These are phyloP conservation scores for Artemisia annua DNA, from an alignment of 129 eudicot species.

Conservation along the genomic window DNA sequence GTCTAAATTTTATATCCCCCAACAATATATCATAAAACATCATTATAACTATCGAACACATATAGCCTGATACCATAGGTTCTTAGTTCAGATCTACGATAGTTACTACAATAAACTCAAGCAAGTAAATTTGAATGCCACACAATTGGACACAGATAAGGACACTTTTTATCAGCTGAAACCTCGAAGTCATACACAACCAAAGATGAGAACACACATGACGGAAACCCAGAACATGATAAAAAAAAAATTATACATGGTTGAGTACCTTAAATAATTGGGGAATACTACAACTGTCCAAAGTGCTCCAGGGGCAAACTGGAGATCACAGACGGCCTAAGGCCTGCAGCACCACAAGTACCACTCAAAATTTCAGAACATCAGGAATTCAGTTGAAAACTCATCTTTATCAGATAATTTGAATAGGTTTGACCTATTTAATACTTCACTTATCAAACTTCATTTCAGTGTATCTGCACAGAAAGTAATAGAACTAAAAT, in stretches of 20 bases:
- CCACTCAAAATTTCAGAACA: slow-evolving; percentile 42
- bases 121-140: too few species aligned
- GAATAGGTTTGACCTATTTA: slow-evolving; percentile 35
- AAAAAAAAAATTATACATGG: too few species aligned
- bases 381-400: slow-evolving; percentile 30
- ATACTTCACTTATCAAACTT: slow-evolving; percentile 81
- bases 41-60: too few species aligned
- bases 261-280: slow-evolving; percentile 47
- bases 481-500: background rate
- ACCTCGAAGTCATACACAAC: too few species aligned
- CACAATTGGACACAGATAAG: too few species aligned
- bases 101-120: too few species aligned
- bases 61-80: too few species aligned
- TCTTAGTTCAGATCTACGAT: too few species aligned
- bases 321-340: slow-evolving; percentile 67
- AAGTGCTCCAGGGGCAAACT: slow-evolving; percentile 52
- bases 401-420: slow-evolving; percentile 43
- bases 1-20: too few species aligned
- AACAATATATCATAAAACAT: too few species aligned
- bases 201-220: background rate
- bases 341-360: slow-evolving; percentile 66
- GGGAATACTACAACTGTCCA: slow-evolving; percentile 58
- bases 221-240: too few species aligned
- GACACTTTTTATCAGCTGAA: too few species aligned
- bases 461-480: slow-evolving; percentile 95